These are phyloP conservation scores for Clarireedia hainanense DNA, from an alignment of 2,329 filamentous ascomycete species.

Conservation along the genomic window DNA sequence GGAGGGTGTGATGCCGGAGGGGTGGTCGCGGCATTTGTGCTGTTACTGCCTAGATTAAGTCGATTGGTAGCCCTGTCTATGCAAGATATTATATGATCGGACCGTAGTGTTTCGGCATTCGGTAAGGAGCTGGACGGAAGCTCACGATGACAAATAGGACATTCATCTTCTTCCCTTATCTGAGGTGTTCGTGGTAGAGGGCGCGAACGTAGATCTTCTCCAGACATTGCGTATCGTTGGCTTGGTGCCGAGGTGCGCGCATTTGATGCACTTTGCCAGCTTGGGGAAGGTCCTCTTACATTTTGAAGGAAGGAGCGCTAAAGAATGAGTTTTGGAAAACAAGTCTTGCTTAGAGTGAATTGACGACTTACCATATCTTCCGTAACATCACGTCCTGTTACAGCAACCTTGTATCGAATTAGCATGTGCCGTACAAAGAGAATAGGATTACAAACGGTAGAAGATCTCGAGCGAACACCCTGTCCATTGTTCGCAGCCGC, in stretches of 20 bases:
- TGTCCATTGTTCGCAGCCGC: not conserved
- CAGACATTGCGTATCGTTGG: constrained; percentile 8
- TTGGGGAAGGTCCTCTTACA: not conserved
- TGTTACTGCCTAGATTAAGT: constrained; percentile 7
- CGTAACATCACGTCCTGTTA: not conserved
- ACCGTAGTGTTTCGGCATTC: constrained; percentile 47
- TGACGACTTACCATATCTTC: constrained; percentile 8
- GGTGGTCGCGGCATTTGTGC: constrained; percentile 6
- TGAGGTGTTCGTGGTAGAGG: constrained; percentile 29
- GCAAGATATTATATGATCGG: constrained; percentile 51
- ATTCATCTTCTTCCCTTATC: constrained; percentile 67
- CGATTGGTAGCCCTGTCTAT: constrained; percentile 31
- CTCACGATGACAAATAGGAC: constrained; percentile 67
- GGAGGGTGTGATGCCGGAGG: constrained; percentile 4
- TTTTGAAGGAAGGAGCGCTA: constrained; percentile 6
- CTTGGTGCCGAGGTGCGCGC: not conserved
- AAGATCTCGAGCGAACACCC: constrained; percentile 3
- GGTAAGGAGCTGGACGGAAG: constrained; percentile 50
- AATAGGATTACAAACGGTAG: not conserved
- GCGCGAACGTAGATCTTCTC: constrained; percentile 6
- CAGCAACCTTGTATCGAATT: not conserved
- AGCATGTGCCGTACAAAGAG: not conserved
- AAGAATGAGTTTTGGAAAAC: not conserved
- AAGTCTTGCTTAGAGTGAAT: not conserved
- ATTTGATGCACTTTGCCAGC: not conserved